Percentiles rank a stretch among this genome's conserved stretches.
Conservation (phyloP, 345 rosid genomes). For the Syzygium aqueum region DNA sequence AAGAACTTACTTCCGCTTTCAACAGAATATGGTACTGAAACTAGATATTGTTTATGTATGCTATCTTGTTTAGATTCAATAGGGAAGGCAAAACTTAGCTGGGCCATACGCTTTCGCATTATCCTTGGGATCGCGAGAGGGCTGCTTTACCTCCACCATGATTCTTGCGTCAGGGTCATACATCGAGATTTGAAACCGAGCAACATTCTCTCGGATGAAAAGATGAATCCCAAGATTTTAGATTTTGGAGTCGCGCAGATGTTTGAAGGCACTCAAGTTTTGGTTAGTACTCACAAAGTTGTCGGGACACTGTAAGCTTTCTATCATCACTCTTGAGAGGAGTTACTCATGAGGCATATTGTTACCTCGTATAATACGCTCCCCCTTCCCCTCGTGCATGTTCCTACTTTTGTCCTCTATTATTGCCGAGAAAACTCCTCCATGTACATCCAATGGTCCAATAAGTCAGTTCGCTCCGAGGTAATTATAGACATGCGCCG, state of each 20-base stretch:
- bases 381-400: neutral
- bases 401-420: neutral
- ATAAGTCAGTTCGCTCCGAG: neutral
- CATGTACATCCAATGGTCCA: neutral
- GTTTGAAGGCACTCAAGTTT: conserved; percentile 6
- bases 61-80: conserved; percentile 7
- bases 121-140: conserved; percentile 26
- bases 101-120: conserved; percentile 18
- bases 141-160: conserved; percentile 21
- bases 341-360: neutral
- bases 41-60: neutral
- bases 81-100: conserved; percentile 5
- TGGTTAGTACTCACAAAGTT: conserved; percentile 9
- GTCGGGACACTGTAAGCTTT: conserved; percentile 12
- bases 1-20: neutral
- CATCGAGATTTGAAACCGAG: conserved; percentile 25
- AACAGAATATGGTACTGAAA: neutral
- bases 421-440: neutral
- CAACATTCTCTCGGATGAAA: conserved; percentile 15
- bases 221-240: conserved; percentile 26
- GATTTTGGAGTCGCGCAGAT: conserved; percentile 29
- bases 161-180: conserved; percentile 18
- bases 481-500: no score
- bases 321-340: neutral
- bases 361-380: neutral